Base-by-base conservation (phyloP, 345 rosid genomes). In the Lepidium aucheri region DNA sequence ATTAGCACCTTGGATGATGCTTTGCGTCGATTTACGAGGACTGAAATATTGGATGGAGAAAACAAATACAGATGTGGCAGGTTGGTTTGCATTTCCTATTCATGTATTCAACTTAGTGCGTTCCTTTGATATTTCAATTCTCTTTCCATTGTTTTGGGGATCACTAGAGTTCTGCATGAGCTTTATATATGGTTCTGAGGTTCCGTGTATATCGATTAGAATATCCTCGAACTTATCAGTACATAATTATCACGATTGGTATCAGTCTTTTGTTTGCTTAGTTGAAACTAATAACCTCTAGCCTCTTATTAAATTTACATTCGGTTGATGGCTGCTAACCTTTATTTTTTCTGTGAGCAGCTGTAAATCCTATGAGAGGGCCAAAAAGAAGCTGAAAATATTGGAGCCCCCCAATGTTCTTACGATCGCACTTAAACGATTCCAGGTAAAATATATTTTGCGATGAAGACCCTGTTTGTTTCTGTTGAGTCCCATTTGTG, bases 1-100 rank as follows among this genome's bases (percentile, higher is more conserved):
- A 79, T 91, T 71, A 83, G 80, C 53, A 89, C 82, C 70, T 84
- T 95, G 55, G 99, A 95, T 77, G 98, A 87, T 70, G 99, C 97
- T 52, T 90, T 95, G 73, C 79, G 69, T 58, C 87, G 81, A 59
- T 95, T 89, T 74, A 91, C 98, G 0, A 56, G 85, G 73, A 84
- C 87, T 16, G 99, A 95, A 81, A 77, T 85, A 76, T 85, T 95
- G 69, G 98, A 95, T 81, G 99, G 98, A 59, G 97, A 91, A 62
- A 95, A 95, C 76, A 95, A 91, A 77, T 95, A 95, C 80, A 79
- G 75, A 33, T 95, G 99, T 67, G 55, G 82, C 85, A 95, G 95
- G 99, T 95, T 69, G 28, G 85, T 78, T 41, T 33, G 9, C 38
- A 43, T 72, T 43, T 51, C 45, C 59, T 51, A 50, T 42, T 43